Evolutionary conservation across 179 eudicot species (phyloP).

Genomic region (Vitellaria paradoxa): DNA sequence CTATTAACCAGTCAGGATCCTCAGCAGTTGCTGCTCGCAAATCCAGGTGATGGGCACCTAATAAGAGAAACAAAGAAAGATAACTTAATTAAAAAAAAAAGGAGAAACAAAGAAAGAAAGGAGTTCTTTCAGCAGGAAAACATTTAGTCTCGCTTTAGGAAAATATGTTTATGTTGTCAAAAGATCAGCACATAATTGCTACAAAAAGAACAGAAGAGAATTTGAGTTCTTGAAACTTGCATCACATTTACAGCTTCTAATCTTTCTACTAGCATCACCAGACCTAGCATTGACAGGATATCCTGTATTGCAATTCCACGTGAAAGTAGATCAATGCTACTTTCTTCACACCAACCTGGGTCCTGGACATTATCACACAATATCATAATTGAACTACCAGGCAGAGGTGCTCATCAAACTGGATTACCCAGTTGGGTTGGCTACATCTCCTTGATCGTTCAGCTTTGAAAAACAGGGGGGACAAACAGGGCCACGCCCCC

Average conservation of each 20-base stretch:
- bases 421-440: not conserved
- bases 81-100: not conserved
- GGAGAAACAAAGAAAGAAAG: not conserved
- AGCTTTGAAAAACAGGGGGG: too few relatives aligned
- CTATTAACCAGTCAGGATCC: slow-evolving; percentile 82
- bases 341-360: not conserved
- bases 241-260: not conserved
- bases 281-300: not conserved
- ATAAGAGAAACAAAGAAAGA: not conserved
- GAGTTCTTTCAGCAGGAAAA: not conserved
- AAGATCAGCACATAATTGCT: not conserved
- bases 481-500: too few relatives aligned
- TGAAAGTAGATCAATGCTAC: not conserved
- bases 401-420: not conserved
- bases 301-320: not conserved
- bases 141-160: too few relatives aligned
- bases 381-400: not conserved
- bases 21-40: slow-evolving; percentile 62
- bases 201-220: not conserved
- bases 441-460: not conserved
- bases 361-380: not conserved
- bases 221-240: not conserved
- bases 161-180: not conserved
- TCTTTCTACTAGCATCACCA: not conserved
- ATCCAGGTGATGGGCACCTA: slow-evolving; percentile 95